Conservation (phyloP, 148 eudicot genomes). For the Heliamphora exappendiculata region DNA sequence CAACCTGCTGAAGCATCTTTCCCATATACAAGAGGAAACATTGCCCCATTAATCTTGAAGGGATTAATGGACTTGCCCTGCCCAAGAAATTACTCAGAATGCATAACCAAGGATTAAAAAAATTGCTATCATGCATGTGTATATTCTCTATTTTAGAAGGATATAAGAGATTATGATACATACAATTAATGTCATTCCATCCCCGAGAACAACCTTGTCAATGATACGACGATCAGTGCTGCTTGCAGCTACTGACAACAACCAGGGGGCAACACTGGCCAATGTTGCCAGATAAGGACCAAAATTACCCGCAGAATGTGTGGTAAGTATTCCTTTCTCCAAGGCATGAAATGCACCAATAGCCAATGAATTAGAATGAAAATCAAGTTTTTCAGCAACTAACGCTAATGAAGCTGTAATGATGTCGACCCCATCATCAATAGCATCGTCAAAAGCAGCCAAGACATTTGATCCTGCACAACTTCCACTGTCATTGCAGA, state of each 20-base stretch:
- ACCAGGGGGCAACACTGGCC: neutral
- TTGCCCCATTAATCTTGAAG: too few species aligned
- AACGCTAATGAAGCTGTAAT: conserved; percentile 38
- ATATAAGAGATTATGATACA: too few species aligned
- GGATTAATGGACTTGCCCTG: too few species aligned
- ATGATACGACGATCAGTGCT: neutral
- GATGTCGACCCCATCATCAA: conserved; percentile 55
- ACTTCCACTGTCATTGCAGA: conserved; percentile 28
- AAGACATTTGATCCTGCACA: conserved; percentile 33
- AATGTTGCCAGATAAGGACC: conserved; percentile 33
- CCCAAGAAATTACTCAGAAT: too few species aligned
- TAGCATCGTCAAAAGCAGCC: conserved; percentile 56
- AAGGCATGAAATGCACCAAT: conserved; percentile 53
- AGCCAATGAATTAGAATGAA: conserved; percentile 32
- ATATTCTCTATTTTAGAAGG: too few species aligned
- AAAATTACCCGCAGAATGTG: conserved; percentile 40
- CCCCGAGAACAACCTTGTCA: neutral
- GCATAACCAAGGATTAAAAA: too few species aligned
- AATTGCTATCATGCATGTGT: too few species aligned
- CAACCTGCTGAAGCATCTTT: too few species aligned
- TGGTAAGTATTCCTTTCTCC: conserved; percentile 38
- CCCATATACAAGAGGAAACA: too few species aligned
- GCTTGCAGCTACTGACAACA: neutral
- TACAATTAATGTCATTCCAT: too few species aligned
- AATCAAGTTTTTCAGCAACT: neutral